Percentiles rank a stretch among this genome's conserved stretches.
These are phyloP conservation scores for Thielaviopsis euricoi DNA, from an alignment of 2,329 filamentous ascomycete species.

Conservation along the genomic window DNA sequence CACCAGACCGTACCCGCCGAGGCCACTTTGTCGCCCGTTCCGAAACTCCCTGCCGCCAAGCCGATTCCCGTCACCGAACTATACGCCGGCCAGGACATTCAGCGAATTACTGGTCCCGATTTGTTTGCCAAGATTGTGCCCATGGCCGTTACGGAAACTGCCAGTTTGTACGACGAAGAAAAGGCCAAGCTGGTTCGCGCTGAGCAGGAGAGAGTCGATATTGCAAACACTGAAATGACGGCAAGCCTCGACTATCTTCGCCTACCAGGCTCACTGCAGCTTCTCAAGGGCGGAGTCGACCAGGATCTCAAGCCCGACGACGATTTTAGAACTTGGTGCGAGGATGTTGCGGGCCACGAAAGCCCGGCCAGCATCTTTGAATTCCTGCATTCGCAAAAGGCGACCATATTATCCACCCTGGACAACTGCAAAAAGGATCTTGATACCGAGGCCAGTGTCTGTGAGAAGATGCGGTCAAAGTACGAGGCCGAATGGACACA, in stretches of 20 bases:
- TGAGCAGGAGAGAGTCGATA: slow-evolving; percentile 84
- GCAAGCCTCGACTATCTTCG: slow-evolving; percentile 88
- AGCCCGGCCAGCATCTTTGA: slow-evolving; percentile 68
- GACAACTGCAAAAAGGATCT: slow-evolving; percentile 75
- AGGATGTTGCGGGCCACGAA: slow-evolving; percentile 75
- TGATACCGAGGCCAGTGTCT: slow-evolving; percentile 94
- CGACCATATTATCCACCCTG: slow-evolving; percentile 52
- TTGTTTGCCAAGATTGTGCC: slow-evolving; percentile 95
- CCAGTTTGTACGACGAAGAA: slow-evolving; percentile 94
- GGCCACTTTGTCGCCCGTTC: slow-evolving; percentile 61
- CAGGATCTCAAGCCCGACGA: slow-evolving; percentile 66
- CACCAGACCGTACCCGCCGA: slow-evolving; percentile 83
- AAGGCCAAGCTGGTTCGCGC: slow-evolving; percentile 91
- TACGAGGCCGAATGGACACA: slow-evolving; percentile 95
- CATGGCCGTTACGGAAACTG: slow-evolving; percentile 87
- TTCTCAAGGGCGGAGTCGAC: slow-evolving; percentile 83
- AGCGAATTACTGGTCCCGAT: slow-evolving; percentile 89
- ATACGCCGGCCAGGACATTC: slow-evolving; percentile 93
- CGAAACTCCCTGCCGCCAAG: slow-evolving; percentile 88
- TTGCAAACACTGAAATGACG: slow-evolving; percentile 88
- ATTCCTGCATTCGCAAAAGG: slow-evolving; percentile 59
- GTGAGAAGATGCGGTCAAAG: slow-evolving; percentile 98
- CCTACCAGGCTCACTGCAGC: slow-evolving; percentile 72
- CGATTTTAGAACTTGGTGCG: slow-evolving; percentile 87
- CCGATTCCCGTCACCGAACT: slow-evolving; percentile 93